phyloP scores from a whole-genome alignment of 768 basidiomycete species.

The Psilocybe azurescens region DNA sequence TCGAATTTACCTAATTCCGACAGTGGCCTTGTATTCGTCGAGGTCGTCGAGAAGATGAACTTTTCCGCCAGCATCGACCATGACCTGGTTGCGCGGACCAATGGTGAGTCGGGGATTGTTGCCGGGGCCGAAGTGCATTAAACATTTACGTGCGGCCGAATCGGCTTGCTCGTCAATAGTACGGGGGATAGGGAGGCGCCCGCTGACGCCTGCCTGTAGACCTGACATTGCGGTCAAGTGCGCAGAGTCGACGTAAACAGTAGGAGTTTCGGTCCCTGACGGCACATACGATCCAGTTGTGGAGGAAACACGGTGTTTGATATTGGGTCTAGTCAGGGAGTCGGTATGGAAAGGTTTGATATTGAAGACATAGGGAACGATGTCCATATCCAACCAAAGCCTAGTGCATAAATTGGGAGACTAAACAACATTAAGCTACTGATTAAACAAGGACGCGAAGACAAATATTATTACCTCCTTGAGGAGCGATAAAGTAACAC shows the following conservation, averaged over 20 bases:
- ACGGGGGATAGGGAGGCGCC: slow-evolving; percentile 72
- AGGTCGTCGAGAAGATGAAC: slow-evolving; percentile 88
- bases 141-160: slow-evolving; percentile 82
- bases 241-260: slow-evolving; percentile 65
- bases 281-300: slow-evolving; percentile 79
- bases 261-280: slow-evolving; percentile 80
- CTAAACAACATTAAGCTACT: slow-evolving; percentile 38
- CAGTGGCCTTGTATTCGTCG: slow-evolving; percentile 76
- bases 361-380: slow-evolving; percentile 86
- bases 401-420: slow-evolving; percentile 84
- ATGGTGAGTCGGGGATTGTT: slow-evolving; percentile 87
- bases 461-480: slow-evolving; percentile 55
- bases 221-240: slow-evolving; percentile 50
- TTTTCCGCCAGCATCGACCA: slow-evolving; percentile 86
- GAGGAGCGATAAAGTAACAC: slow-evolving; percentile 73
- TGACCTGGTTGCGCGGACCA: slow-evolving; percentile 84
- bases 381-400: slow-evolving; percentile 83
- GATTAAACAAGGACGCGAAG: slow-evolving; percentile 18
- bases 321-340: slow-evolving; percentile 75
- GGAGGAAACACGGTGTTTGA: slow-evolving; percentile 84
- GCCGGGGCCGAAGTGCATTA: slow-evolving; percentile 82
- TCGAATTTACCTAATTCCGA: slow-evolving; percentile 55
- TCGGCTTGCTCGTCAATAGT: slow-evolving; percentile 87
- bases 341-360: slow-evolving; percentile 86
- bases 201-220: slow-evolving; percentile 50